A percentile compares a stretch with the other conserved stretches of the same genome.
Evolutionary conservation across 768 basidiomycete genomes (phyloP).

Genomic region (Clavulina sp.): DNA sequence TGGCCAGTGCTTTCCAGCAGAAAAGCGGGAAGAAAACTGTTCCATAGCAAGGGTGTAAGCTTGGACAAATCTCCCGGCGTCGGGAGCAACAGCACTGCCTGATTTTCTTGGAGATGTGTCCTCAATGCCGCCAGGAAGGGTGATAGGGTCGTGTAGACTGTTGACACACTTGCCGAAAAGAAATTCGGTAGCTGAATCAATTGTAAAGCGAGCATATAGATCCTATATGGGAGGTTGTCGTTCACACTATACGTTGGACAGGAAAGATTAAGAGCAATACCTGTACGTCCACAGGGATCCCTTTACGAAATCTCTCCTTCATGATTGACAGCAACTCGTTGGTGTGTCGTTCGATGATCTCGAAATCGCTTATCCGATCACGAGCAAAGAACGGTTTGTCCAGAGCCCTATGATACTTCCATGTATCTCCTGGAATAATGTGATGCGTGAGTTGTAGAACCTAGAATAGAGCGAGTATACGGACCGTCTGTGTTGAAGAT

Average conservation of each 20-base stretch:
- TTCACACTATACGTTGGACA: background rate
- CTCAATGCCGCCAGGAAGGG: conserved; percentile 16
- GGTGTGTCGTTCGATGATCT: conserved; percentile 39
- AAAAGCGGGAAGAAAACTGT: conserved; percentile 22
- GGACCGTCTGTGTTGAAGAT: conserved; percentile 37
- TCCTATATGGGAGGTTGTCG: conserved; percentile 22
- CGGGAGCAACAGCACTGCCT: conserved; percentile 19
- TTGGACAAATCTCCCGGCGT: conserved; percentile 12
- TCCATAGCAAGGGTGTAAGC: conserved; percentile 36
- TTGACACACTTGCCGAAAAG: conserved; percentile 44
- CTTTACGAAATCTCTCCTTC: conserved; percentile 27
- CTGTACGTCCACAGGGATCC: conserved; percentile 40
- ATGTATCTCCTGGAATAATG: conserved; percentile 19
- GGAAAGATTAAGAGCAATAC: conserved; percentile 12
- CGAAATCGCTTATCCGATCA: conserved; percentile 43
- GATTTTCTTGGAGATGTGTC: too few relatives aligned
- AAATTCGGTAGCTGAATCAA: conserved; percentile 50
- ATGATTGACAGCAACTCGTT: conserved; percentile 23
- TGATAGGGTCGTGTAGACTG: conserved; percentile 31
- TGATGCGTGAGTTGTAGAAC: background rate
- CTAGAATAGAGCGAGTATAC: background rate
- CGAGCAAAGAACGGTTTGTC: conserved; percentile 55
- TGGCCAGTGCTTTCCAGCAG: conserved; percentile 29
- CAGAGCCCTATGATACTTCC: conserved; percentile 60
- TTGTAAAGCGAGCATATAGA: conserved; percentile 41